These are phyloP conservation scores for Chaetoceros tenuissimus DNA, from an alignment of 108 stramenopile species.

Conservation along the genomic window DNA sequence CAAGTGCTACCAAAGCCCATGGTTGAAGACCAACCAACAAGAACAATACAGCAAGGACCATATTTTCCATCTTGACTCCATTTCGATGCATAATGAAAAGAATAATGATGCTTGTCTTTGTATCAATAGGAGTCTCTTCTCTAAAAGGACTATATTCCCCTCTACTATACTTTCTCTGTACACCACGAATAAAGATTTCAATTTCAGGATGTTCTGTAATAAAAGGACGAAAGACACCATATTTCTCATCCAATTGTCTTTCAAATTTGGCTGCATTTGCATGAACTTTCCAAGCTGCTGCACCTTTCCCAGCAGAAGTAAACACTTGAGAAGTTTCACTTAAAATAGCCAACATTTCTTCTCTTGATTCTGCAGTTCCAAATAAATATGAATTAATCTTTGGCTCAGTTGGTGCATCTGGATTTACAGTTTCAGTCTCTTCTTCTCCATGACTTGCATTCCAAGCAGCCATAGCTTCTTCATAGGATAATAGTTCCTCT, in stretches of 20 bases:
- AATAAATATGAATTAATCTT: slow-evolving; percentile 27
- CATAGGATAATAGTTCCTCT: slow-evolving; percentile 25
- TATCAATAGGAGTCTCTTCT: slow-evolving; percentile 45
- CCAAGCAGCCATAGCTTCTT: not conserved
- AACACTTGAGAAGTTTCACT: slow-evolving; percentile 49
- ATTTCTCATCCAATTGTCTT: slow-evolving; percentile 73
- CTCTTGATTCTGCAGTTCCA: slow-evolving; percentile 28
- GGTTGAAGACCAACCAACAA: slow-evolving; percentile 80
- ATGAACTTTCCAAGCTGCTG: slow-evolving; percentile 46
- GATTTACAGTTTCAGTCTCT: slow-evolving; percentile 5
- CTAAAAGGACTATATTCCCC: slow-evolving; percentile 66
- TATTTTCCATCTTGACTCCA: slow-evolving; percentile 36
- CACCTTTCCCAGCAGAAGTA: slow-evolving; percentile 29
- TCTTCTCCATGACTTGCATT: slow-evolving; percentile 6
- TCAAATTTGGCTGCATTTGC: slow-evolving; percentile 83
- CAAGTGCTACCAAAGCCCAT: slow-evolving; percentile 76
- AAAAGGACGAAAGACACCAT: slow-evolving; percentile 76
- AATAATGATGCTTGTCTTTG: slow-evolving; percentile 53
- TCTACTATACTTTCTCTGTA: slow-evolving; percentile 66
- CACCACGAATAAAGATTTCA: slow-evolving; percentile 35
- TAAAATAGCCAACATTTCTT: slow-evolving; percentile 44
- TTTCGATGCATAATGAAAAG: slow-evolving; percentile 83
- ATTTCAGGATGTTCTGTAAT: slow-evolving; percentile 69
- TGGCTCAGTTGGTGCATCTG: slow-evolving; percentile 13
- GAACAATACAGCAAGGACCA: slow-evolving; percentile 52